Evolutionary conservation across 1,139 yeast genomes (phyloP), one percentile per base, ranked within the genome.

Genomic region (Geotrichum europaeum): DNA sequence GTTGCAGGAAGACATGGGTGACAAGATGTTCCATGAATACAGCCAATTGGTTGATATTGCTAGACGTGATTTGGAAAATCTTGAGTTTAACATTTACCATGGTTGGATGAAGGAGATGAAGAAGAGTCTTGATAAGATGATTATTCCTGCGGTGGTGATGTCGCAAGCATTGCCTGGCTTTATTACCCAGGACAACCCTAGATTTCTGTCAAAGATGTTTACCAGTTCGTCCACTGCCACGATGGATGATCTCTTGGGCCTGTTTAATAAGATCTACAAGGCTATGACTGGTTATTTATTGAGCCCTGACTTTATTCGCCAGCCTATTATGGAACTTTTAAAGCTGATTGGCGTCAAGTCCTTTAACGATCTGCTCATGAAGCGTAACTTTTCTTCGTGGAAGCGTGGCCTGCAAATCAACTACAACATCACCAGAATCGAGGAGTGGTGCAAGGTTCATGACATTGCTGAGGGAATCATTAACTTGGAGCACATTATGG

Each of bases 401-500:
- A 94, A 94, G 79, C 86, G 99, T 72, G 99, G 99, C 59, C 81
- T 95, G 67, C 99, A 95, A 76, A 84, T 95, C 76, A 94, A 91
- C 73, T 95, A 95, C 78, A 95, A 95, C 74, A 95, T 92, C 60
- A 94, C 99, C 5, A 84, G 99, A 70, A 81, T 95, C 68, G 98
- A 92, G 75, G 99, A 95, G 77, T 95, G 99, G 99, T 94, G 99
- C 76, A 94, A 91, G 76, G 85, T 92, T 3, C 97, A 94, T 73
- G 96, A 89, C 63, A 84, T 95, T 67, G 87, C 89, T 60, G 97
- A 92, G 72, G 97, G 96, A 3, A 83, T 95, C 15, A 83, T 87
- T 50, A 86, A 91, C 70, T 81, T 95, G 72, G 87, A 88, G 65
- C 98, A 92, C 73, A 81, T 95, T 72, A 82, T 91, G 71, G 99